Base-by-base conservation (phyloP, 192 early-diverging fungal species). In the Geranomyces variabilis region DNA sequence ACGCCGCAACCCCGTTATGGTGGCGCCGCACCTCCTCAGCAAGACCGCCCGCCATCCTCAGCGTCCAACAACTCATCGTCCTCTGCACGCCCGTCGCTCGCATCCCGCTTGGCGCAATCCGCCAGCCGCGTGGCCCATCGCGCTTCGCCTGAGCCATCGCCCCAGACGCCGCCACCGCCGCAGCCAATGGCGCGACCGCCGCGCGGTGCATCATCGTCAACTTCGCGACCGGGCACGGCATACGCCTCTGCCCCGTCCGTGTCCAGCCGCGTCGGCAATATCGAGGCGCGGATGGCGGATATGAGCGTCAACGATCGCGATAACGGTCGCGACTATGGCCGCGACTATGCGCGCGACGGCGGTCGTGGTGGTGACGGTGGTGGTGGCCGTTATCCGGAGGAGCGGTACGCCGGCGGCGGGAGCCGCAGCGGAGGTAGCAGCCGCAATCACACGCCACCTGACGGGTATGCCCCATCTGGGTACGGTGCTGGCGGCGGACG, bases 201-300 rank as follows among this genome's bases (percentile, higher is more conserved):
- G 51, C 51, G 51, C 3, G 36, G 36, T 3, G 3, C 36, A 41
- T 41, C 36, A 41, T 41, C 36, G 36, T 41, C 36, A 10, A 41
- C 36, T 41, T 41, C 36, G 36, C 36, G 36, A 10, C 36, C 36
- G 36, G 21, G 51, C 51, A 26, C 51, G 51, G 3, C 26, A 53
- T 53, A 53, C 51, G 51, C 51, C 51, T 9, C 6, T 53, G 51
- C 51, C 19, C 28, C 28, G 5, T 17, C 58, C 8, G 63, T 64
- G 1, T 17, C 63, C 6, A 64, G 28, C 41, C 34, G 63, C 9
- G 63, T 64, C n/a, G 63, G 41, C 44, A 64, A 45, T 36, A 64
- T 64, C 21, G 63, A 64, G 43, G 63, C 63, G 6, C 34, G 63
- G 34, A 41, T 64, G 43, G 63, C 63, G 3, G 44, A 8, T 41